Percentiles rank a stretch among this genome's conserved stretches.
Conservation (phyloP, 179 eudicot genomes). For the Nepenthes alata region DNA sequence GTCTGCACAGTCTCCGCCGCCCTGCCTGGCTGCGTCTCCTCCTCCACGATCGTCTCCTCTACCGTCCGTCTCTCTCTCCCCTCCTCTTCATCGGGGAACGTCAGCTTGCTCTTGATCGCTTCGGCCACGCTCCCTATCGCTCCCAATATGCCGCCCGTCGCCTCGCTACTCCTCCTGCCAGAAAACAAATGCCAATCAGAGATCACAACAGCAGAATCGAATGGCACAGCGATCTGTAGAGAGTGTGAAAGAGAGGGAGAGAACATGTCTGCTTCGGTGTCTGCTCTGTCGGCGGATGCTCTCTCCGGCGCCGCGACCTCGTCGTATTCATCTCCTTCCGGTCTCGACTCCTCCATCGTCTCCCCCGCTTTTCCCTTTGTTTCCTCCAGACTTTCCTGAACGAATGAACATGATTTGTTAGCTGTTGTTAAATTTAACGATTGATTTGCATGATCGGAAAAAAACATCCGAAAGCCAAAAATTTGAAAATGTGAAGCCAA, state of each 20-base stretch:
- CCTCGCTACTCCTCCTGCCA: background rate
- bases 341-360: constrained; percentile 38
- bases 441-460: background rate
- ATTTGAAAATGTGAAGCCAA: background rate
- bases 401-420: background rate
- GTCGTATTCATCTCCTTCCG: constrained; percentile 17
- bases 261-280: background rate
- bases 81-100: constrained; percentile 14
- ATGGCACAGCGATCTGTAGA: background rate
- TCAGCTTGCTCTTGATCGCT: constrained; percentile 25
- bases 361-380: constrained; percentile 35
- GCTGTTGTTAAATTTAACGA: background rate
- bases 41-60: constrained; percentile 26
- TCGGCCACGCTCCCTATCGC: constrained; percentile 19
- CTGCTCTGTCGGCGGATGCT: constrained; percentile 22
- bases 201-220: background rate
- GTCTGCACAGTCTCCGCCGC: constrained; percentile 21
- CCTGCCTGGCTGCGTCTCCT: constrained; percentile 20
- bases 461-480: background rate
- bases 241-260: background rate
- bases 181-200: background rate
- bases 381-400: constrained; percentile 28
- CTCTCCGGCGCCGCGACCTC: constrained; percentile 14
- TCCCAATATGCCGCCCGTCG: background rate
- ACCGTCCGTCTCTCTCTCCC: constrained; percentile 7